Base-by-base conservation (phyloP, 805 yeast genomes). In the Lipomyces japonicus region DNA sequence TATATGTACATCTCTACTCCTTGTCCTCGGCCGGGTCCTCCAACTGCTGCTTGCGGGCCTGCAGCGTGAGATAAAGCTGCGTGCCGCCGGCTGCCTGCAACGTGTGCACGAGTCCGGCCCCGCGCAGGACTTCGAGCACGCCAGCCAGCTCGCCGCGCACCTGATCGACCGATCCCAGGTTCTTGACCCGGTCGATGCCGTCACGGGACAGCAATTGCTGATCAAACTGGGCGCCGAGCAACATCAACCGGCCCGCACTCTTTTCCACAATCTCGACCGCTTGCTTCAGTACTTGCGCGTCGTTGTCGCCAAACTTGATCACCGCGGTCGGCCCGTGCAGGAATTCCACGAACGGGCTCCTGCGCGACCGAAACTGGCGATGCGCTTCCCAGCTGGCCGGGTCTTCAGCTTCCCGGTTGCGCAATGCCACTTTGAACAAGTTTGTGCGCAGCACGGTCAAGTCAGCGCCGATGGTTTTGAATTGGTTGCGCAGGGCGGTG, bases 261-360 rank as follows among this genome's bases (percentile, higher is more conserved):
- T 74, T 66, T 58, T 80, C 82, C 42, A 89, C 64, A 25, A 80
- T 65, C 61, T 78, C 82, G 60, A 86, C 68, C 3, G 86, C 78
- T 46, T 74, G 72, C 25, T 78, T 77, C 9, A 90, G 86, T 19
- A 72, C 70, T 14, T 69, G 61, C n/a, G 97, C 96, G 57, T 88
- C 83, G 31, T 84, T 72, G 53, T 76, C 79, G 39, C 78, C 78
- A 52, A 88, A 76, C 19, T 84, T 67, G 49, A 91, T 79, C 7
- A 86, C 75, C 1, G 95, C 95, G 2, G 95, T 83, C 22, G 97
- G 96, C 6, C 97, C 97, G 53, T 71, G 71, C 51, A 93, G 75
- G 46, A 89, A 72, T 7, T 82, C 80, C 23, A 76, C 65, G 59
- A 91, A 69, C 14, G 95, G 95, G 66, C 87, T 95, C 23, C 66